Base-by-base conservation (phyloP, 768 basidiomycete genomes). In the Cyclocybe cylindracea region DNA sequence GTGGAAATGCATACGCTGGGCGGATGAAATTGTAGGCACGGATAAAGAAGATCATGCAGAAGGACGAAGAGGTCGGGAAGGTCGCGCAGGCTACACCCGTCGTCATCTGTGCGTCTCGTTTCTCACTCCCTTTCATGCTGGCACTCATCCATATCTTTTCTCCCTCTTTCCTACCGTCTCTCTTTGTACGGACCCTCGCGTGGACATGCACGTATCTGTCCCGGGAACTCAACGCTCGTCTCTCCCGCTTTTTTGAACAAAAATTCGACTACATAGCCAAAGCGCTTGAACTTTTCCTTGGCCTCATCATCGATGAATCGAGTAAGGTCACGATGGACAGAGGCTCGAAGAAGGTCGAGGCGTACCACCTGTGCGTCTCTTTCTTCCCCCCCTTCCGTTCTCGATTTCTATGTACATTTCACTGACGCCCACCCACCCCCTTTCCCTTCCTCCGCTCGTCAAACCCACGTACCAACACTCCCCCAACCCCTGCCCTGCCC, bases 21-120 rank as follows among this genome's bases (percentile, higher is more conserved):
- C 41, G 24, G 36, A 24, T 24, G 24, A 8, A 8, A 10, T 18
- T 40, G 2, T 58, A 97, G 94, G 95, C 96, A 3, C 87, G 96
- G 40, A 98, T 98, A 75, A 98, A 98, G 80, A 91, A 93, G 76
- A 97, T 98, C 50, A 98, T 98, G 92, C 96, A 98, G 76, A 94
- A 94, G 67, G 96, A 98, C 65, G 96, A 98, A 66, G 96, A 98
- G 66, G 96, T 98, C n/a, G 96, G 96, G 51, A 98, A 98, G 69
- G 93, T 98, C 32, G 94, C 96, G 2, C 92, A 94, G 66, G 94
- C 93, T 24, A 96, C 95, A 3, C 96, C 96, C 1, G 82, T 98
- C 53, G 91, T 98, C 51, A 97, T 98, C 61, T 98, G 96, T 97
- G 63, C 68, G 92, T 80, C 24, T 24, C 24, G 24, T 24, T 5